Base-by-base conservation (phyloP, 164 flowering plant genomes). In the Umbilicus rupestris region DNA sequence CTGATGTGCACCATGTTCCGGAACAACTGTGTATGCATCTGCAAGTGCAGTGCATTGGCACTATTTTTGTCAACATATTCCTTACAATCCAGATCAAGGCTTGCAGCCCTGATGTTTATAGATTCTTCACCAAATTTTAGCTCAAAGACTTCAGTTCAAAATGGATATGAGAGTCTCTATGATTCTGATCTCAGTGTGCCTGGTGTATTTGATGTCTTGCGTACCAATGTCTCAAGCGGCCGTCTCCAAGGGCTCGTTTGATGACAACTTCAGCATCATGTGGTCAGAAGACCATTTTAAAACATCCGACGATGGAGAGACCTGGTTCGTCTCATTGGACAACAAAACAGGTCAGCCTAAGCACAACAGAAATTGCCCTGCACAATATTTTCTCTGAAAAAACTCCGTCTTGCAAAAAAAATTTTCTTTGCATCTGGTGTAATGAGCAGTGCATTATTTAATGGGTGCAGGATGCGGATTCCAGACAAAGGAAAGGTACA, bases 241-340 rank as follows among this genome's bases (percentile, higher is more conserved):
- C 15, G 66, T 30, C 0, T 65, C 87, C 0, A 74, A 75, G n/a
- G 74, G 70, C 1, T 75, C 80, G 14, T 90, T 84, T 59, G 78
- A 74, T 31, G 92, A 88, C 4, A 83, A 83, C 41, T 95, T 92
- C 77, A 78, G 75, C 55, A 82, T 90, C 58, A 84, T 81, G 88
- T 88, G 97, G 85, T 80, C 96, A 16, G 87, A 85, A 37, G 76
- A 82, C 7, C 85, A 95, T 72, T 89, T 95, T 79, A 84, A 74
- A 67, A 89, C 97, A 20, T 88, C 94, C 39, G 79, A 70, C 62
- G 97, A 89, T 72, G 97, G 97, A 11, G 82, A 85, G 84, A 85
- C 78, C 82, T 92, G 97, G 99, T 80, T 68, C 64, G 88, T 95
- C 71, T 78, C 88, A 41, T 70, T 95, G 62, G 89, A 88, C 81